Percentiles rank a stretch among this genome's conserved stretches.
phyloP scores from a whole-genome alignment of 169 alveolate genomes.

The Besnoitia besnoiti region DNA sequence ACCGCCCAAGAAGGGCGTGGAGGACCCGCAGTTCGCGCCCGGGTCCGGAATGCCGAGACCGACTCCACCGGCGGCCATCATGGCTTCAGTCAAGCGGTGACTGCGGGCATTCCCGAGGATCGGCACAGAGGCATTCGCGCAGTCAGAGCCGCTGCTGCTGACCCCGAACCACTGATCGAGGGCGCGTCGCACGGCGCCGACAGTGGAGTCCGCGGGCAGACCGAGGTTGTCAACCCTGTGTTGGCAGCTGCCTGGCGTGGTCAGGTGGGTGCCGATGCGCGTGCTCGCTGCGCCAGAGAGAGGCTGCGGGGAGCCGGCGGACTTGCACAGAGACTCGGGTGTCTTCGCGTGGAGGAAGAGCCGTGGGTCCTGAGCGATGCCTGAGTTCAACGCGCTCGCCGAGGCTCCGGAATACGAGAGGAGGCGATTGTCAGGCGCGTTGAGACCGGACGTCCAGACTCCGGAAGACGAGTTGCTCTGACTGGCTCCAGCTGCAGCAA shows the following conservation, averaged over 20 bases:
- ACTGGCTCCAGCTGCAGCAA: background rate
- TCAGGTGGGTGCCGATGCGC: constrained; percentile 8
- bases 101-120: background rate
- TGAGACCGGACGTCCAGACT: too few species aligned
- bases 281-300: constrained; percentile 1
- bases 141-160: constrained; percentile 31
- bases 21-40: background rate
- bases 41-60: background rate
- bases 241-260: background rate
- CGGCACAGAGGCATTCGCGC: background rate
- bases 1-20: background rate
- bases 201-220: background rate
- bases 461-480: background rate
- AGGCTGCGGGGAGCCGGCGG: background rate
- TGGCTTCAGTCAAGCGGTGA: background rate
- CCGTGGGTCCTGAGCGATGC: background rate
- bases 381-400: background rate
- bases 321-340: constrained; percentile 3
- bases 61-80: background rate
- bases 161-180: constrained; percentile 32
- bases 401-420: background rate
- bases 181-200: background rate
- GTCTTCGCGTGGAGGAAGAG: constrained; percentile 27
- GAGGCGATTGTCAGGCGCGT: background rate
- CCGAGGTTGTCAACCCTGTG: background rate